These are phyloP conservation scores for Sporobolomyces phaffii DNA, from an alignment of 768 basidiomycete species.

Conservation along the genomic window DNA sequence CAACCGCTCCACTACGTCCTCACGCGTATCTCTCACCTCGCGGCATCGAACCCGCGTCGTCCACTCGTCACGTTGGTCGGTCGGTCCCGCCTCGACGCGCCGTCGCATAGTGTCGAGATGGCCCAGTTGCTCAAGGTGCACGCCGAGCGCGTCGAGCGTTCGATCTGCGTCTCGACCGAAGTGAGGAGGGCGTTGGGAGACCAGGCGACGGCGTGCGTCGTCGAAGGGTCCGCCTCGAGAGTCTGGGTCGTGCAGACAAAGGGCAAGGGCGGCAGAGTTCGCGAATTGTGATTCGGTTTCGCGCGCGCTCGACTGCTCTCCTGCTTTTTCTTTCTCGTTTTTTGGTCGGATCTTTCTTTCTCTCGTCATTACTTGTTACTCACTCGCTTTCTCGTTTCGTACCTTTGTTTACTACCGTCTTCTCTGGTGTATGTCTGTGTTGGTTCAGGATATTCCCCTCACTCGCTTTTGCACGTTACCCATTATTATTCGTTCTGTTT, in stretches of 20 bases:
- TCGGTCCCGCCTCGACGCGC: conserved; percentile 28
- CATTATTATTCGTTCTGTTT: no score
- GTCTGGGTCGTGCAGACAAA: conserved; percentile 27
- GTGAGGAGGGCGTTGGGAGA: conserved; percentile 32
- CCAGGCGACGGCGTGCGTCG: conserved; percentile 13
- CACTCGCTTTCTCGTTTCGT: not conserved
- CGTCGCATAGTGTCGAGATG: conserved; percentile 23
- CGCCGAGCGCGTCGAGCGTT: not conserved
- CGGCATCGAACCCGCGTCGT: not conserved
- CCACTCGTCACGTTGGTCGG: conserved; percentile 29
- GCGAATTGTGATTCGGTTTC: not conserved
- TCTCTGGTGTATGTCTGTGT: no score
- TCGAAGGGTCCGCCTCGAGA: conserved; percentile 1
- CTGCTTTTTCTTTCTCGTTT: not conserved
- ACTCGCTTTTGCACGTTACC: not conserved
- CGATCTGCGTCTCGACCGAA: conserved; percentile 19
- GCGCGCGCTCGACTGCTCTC: not conserved
- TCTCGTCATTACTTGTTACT: not conserved
- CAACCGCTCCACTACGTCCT: conserved; percentile 15
- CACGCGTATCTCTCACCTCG: not conserved
- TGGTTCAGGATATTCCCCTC: no score
- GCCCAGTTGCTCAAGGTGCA: conserved; percentile 12
- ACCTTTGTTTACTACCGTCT: not conserved
- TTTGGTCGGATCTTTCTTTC: no score
- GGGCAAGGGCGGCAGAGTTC: conserved; percentile 27